phyloP scores from a whole-genome alignment of 2,329 filamentous ascomycete species.

The Truncatella angustata region DNA sequence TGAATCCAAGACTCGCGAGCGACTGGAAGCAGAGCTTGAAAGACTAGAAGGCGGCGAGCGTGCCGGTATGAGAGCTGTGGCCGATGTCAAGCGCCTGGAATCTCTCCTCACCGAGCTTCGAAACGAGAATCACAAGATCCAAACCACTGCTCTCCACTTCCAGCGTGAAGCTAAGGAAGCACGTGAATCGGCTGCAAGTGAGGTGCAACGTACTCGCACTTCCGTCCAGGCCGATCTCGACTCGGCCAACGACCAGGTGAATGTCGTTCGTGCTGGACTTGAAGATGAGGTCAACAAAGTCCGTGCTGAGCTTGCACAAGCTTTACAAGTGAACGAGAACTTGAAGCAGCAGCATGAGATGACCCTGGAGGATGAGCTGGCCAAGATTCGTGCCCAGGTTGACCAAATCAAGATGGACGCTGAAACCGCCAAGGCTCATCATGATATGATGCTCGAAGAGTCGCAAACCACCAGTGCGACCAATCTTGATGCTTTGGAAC shows the following conservation, averaged over 20 bases:
- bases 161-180: constrained; percentile 84
- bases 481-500: constrained; percentile 28
- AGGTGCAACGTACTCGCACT: constrained; percentile 77
- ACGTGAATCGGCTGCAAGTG: constrained; percentile 72
- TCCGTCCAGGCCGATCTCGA: constrained; percentile 82
- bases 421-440: constrained; percentile 76
- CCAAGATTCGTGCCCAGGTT: constrained; percentile 69
- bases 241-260: constrained; percentile 79
- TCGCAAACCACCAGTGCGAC: constrained; percentile 49
- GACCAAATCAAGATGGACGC: constrained; percentile 76
- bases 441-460: constrained; percentile 83
- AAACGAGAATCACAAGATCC: constrained; percentile 69
- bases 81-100: constrained; percentile 61
- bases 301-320: constrained; percentile 70
- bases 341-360: constrained; percentile 75
- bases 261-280: constrained; percentile 76
- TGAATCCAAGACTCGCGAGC: constrained; percentile 68
- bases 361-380: constrained; percentile 74
- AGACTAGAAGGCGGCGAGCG: constrained; percentile 63
- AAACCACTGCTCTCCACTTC: constrained; percentile 65
- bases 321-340: constrained; percentile 73
- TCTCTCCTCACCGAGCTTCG: constrained; percentile 53
- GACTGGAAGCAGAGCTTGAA: constrained; percentile 65
- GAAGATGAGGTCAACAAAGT: constrained; percentile 74
- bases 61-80: constrained; percentile 62